Evolutionary conservation across 2,329 filamentous ascomycete species (phyloP).

Genomic region (Falciphora oryzae): DNA sequence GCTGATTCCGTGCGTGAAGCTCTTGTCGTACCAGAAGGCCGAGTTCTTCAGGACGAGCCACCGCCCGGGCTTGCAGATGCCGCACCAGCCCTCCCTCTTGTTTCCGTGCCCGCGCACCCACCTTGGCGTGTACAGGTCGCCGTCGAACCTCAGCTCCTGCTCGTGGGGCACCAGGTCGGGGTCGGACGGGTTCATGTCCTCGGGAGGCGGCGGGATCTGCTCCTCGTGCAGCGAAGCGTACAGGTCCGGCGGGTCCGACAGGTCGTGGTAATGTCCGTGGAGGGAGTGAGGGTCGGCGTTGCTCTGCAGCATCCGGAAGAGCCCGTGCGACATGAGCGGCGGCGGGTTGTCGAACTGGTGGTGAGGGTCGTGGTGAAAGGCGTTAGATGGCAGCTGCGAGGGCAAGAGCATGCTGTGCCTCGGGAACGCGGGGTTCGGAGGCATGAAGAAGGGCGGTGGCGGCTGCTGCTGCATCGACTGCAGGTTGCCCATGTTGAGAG

Average conservation of each 20-base stretch:
- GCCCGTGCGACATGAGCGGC: slow-evolving; percentile 61
- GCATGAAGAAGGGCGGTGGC: slow-evolving; percentile 38
- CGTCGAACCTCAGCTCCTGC: slow-evolving; percentile 72
- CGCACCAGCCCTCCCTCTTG: slow-evolving; percentile 86
- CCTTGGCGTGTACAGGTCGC: slow-evolving; percentile 74
- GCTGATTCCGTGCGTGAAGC: slow-evolving; percentile 81
- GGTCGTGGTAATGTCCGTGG: slow-evolving; percentile 65
- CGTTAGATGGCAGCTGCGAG: slow-evolving; percentile 42
- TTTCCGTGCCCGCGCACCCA: slow-evolving; percentile 85
- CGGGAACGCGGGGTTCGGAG: slow-evolving; percentile 45
- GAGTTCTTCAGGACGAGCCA: slow-evolving; percentile 89
- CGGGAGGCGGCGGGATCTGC: slow-evolving; percentile 65
- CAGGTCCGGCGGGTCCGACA: slow-evolving; percentile 70
- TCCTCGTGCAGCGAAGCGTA: slow-evolving; percentile 71
- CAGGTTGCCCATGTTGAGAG: slow-evolving; percentile 49
- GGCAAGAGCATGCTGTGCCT: slow-evolving; percentile 56
- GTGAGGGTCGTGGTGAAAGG: slow-evolving; percentile 39
- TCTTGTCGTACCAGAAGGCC: slow-evolving; percentile 91
- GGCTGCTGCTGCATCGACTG: slow-evolving; percentile 47
- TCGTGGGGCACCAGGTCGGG: slow-evolving; percentile 72
- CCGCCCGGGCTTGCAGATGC: slow-evolving; percentile 77
- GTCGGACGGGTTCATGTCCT: slow-evolving; percentile 76
- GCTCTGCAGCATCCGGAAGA: slow-evolving; percentile 69
- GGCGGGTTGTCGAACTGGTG: slow-evolving; percentile 53
- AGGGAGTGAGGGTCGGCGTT: slow-evolving; percentile 64